Conservation (phyloP, 768 basidiomycete species). For the Mycena latifolia region DNA sequence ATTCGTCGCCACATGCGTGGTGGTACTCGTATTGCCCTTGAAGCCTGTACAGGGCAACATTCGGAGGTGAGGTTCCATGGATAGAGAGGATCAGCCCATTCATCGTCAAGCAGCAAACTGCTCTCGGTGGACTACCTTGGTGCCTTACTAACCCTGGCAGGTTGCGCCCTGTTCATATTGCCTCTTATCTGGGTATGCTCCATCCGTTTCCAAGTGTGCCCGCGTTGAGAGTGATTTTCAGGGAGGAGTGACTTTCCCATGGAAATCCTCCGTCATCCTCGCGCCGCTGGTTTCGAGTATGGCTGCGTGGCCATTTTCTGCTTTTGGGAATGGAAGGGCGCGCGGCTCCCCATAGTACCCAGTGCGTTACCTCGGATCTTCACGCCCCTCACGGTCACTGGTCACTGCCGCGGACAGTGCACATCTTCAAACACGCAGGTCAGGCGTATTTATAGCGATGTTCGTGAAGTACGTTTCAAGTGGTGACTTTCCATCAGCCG, state of each 20-base stretch:
- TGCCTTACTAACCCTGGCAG: slow-evolving; percentile 66
- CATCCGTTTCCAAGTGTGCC: not conserved
- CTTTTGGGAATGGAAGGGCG: slow-evolving; percentile 80
- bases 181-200: slow-evolving; percentile 77
- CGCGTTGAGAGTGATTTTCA: slow-evolving; percentile 37
- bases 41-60: slow-evolving; percentile 75
- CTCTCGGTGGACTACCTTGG: slow-evolving; percentile 76
- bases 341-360: slow-evolving; percentile 78
- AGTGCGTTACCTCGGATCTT: slow-evolving; percentile 52
- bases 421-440: slow-evolving; percentile 72
- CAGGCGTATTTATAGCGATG: slow-evolving; percentile 77
- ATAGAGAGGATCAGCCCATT: not conserved
- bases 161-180: slow-evolving; percentile 72
- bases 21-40: slow-evolving; percentile 75
- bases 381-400: not conserved
- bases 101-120: slow-evolving; percentile 61
- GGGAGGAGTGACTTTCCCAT: slow-evolving; percentile 82
- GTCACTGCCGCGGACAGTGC: slow-evolving; percentile 70
- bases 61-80: slow-evolving; percentile 49
- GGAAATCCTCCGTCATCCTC: slow-evolving; percentile 76
- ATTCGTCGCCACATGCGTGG: slow-evolving; percentile 63
- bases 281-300: slow-evolving; percentile 69
- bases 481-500: not conserved
- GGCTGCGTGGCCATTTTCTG: slow-evolving; percentile 70
- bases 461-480: slow-evolving; percentile 66